These are phyloP conservation scores for Corymbia maculata DNA, from an alignment of 345 rosid genomes.

Conservation along the genomic window DNA sequence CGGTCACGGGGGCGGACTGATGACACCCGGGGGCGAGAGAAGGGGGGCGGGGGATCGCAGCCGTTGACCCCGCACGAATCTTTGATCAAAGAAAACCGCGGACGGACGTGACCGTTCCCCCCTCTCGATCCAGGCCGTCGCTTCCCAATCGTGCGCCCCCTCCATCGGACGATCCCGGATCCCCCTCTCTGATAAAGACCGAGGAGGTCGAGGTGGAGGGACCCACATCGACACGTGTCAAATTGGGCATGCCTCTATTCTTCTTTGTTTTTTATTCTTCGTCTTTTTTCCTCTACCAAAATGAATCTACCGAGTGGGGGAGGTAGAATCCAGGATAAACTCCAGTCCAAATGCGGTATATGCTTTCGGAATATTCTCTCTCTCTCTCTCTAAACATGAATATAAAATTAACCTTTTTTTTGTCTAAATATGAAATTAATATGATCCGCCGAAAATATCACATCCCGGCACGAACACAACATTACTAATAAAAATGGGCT, in stretches of 20 bases:
- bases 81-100: not conserved
- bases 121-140: not conserved
- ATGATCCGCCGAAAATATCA: not conserved
- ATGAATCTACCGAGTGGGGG: not conserved
- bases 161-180: not conserved
- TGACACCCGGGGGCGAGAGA: too few relatives aligned
- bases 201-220: not conserved
- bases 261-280: not conserved
- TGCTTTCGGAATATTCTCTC: conserved; percentile 23
- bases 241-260: not conserved
- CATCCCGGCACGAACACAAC: not conserved
- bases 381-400: not conserved
- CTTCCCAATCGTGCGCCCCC: not conserved
- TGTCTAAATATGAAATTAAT: not conserved
- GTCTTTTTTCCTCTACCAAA: not conserved
- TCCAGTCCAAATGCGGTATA: conserved; percentile 16
- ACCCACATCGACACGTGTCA: not conserved
- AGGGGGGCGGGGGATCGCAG: not conserved
- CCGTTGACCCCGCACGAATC: not conserved
- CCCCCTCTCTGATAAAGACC: not conserved
- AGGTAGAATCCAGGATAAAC: not conserved
- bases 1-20: not conserved
- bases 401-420: not conserved
- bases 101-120: too few relatives aligned
- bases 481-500: fast-evolving